Evolutionary conservation across 2,329 filamentous ascomycete genomes (phyloP).

Genomic region (Dichotomopilus funicola): DNA sequence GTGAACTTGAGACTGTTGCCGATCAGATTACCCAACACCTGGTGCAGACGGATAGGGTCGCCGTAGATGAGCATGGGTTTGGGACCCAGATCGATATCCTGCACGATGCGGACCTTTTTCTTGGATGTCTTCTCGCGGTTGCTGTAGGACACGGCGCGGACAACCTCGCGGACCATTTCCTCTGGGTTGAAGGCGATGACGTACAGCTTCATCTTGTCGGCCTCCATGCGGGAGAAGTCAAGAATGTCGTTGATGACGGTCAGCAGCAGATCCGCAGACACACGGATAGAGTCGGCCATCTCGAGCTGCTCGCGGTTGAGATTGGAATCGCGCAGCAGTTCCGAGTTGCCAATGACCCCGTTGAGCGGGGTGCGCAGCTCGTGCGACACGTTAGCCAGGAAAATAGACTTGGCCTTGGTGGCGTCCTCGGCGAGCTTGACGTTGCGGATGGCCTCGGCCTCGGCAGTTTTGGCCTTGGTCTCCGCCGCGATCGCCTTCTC

Average conservation of each 20-base stretch:
- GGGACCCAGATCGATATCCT: constrained; percentile 67
- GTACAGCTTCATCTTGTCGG: constrained; percentile 77
- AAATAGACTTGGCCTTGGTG: constrained; percentile 75
- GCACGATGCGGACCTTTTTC: constrained; percentile 56
- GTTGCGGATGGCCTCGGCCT: constrained; percentile 69
- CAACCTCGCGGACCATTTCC: constrained; percentile 61
- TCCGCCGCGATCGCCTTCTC: constrained; percentile 67
- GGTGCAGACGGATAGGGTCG: constrained; percentile 60
- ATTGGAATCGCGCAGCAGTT: constrained; percentile 70
- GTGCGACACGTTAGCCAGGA: constrained; percentile 73
- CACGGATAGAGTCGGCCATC: constrained; percentile 79
- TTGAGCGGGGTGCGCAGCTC: constrained; percentile 78
- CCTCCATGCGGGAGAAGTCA: constrained; percentile 91
- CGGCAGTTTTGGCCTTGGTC: constrained; percentile 68
- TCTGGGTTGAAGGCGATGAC: constrained; percentile 61
- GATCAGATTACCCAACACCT: constrained; percentile 74
- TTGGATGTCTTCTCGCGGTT: constrained; percentile 57
- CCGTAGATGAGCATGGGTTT: constrained; percentile 56
- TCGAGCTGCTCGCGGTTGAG: constrained; percentile 72
- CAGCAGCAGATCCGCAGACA: constrained; percentile 78
- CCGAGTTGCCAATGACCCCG: constrained; percentile 82
- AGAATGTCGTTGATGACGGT: constrained; percentile 96
- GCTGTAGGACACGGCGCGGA: constrained; percentile 59
- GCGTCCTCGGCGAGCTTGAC: constrained; percentile 79
- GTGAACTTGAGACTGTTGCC: constrained; percentile 95